These are phyloP conservation scores for Tetrahymena thermophila DNA, from an alignment of 73 alveolate genomes.

Conservation along the genomic window DNA sequence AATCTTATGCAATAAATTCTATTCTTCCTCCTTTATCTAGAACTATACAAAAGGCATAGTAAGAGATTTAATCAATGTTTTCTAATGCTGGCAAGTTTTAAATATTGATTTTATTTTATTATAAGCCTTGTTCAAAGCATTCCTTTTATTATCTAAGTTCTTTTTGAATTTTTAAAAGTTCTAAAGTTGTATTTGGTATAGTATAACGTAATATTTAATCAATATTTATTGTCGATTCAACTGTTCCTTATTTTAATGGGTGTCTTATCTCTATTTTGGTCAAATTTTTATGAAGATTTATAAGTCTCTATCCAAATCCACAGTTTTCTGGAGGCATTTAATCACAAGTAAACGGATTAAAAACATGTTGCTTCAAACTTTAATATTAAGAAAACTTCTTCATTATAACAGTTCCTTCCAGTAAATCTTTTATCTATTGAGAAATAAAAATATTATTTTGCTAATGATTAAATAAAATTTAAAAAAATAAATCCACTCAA, in stretches of 20 bases:
- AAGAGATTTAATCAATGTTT: not conserved
- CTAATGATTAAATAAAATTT: too few relatives aligned
- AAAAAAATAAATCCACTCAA: too few relatives aligned
- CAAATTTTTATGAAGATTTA: not conserved
- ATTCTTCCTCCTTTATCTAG: not conserved
- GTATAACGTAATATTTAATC: not conserved
- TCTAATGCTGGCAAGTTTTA: not conserved
- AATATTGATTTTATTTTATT: not conserved
- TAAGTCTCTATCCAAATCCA: not conserved
- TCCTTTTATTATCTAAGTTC: not conserved
- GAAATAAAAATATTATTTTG: not conserved
- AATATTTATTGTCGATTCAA: not conserved
- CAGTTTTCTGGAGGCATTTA: not conserved
- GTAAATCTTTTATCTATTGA: not conserved
- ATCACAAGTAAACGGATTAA: not conserved
- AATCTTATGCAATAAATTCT: not conserved
- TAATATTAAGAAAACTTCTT: not conserved
- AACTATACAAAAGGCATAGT: not conserved
- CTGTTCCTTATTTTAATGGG: not conserved
- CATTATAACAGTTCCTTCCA: not conserved
- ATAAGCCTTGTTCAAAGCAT: not conserved
- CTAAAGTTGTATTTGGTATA: not conserved
- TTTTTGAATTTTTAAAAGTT: not conserved
- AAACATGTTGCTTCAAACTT: not conserved
- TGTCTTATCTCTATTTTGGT: not conserved